Evolutionary conservation across 2,329 filamentous ascomycete genomes (phyloP).

Genomic region (Hymenoscyphus infarciens): DNA sequence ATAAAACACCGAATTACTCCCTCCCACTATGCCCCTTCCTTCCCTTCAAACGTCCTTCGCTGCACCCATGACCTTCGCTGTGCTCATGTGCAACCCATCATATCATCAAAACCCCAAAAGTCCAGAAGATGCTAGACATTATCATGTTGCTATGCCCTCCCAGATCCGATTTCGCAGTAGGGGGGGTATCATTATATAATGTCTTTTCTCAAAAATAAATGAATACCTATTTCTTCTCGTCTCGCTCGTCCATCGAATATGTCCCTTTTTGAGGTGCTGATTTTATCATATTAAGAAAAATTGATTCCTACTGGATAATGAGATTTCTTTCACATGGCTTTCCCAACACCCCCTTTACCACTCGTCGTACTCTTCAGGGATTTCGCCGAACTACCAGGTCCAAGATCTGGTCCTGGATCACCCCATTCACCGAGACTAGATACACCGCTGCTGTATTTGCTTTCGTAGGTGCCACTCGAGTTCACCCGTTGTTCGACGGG

Average conservation of each 20-base stretch:
- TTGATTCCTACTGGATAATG: not conserved
- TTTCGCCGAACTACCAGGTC: slow-evolving; percentile 34
- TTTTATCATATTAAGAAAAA: not conserved
- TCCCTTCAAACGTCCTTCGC: not conserved
- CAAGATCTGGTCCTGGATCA: slow-evolving; percentile 53
- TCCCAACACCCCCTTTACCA: slow-evolving; percentile 26
- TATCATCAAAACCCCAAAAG: not conserved
- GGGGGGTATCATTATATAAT: not conserved
- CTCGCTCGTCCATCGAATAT: not conserved
- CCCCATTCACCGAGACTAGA: slow-evolving; percentile 42
- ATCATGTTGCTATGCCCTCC: not conserved
- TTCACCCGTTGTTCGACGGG: not conserved
- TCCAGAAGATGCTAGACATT: not conserved
- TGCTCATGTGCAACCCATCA: not conserved
- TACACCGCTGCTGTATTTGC: slow-evolving; percentile 30
- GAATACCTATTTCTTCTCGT: not conserved
- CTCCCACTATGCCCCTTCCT: not conserved
- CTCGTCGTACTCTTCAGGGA: slow-evolving; percentile 23
- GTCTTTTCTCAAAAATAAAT: not conserved
- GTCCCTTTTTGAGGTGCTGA: not conserved
- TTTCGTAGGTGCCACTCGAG: slow-evolving; percentile 19
- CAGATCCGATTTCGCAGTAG: not conserved
- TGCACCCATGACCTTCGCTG: not conserved
- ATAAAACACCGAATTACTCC: not conserved
- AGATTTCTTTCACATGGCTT: slow-evolving; percentile 23